Base-by-base conservation (phyloP, 768 basidiomycete genomes). In the Brasilioporus rufonigricans region DNA sequence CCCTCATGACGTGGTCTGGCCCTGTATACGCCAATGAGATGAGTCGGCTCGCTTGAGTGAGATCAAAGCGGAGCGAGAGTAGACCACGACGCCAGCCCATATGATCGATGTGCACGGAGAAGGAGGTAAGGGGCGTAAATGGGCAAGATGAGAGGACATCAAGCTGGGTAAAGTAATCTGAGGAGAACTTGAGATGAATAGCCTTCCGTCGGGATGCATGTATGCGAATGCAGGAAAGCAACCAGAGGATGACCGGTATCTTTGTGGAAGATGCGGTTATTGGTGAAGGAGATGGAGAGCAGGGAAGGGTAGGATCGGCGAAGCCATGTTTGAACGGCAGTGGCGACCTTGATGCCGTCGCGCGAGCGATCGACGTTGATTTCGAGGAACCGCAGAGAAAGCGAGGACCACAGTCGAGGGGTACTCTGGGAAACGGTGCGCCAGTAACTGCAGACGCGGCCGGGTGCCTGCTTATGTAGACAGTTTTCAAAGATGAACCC, bases 161-260 rank as follows among this genome's bases (percentile, higher is more conserved):
- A 12, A 68, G 54, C 26, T 45, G 57, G 2, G 41, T 26, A 39
- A 68, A 67, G 41, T 68, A 67, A 33, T 65, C 64, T 3, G 66
- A 66, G 32, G 66, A 67, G 44, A 67, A 55, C 32, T 68, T 58
- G 52, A 67, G 62, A 50, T 63, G 50, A 4, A 67, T 66, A 14
- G 53, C 46, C 19, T 60, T 64, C 66, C 67, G 66, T 32, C 67
- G 51, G 5, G 50, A 18, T 13, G n/a, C n/a, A n/a, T n/a, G n/a
- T n/a, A n/a, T n/a, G n/a, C n/a, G n/a, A n/a, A n/a, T n/a, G n/a
- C n/a, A 16, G 43, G 58, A 57, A 16, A 67, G 62, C 23, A 67
- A 24, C 61, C 57, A 56, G 12, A 52, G 33, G 27, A 67, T 31
- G 19, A 65, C 51, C n/a, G n/a, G n/a, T n/a, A n/a, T n/a, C n/a